These are phyloP conservation scores for Eucalyptus erythrocorys DNA, from an alignment of 345 rosid genomes.

Conservation along the genomic window DNA sequence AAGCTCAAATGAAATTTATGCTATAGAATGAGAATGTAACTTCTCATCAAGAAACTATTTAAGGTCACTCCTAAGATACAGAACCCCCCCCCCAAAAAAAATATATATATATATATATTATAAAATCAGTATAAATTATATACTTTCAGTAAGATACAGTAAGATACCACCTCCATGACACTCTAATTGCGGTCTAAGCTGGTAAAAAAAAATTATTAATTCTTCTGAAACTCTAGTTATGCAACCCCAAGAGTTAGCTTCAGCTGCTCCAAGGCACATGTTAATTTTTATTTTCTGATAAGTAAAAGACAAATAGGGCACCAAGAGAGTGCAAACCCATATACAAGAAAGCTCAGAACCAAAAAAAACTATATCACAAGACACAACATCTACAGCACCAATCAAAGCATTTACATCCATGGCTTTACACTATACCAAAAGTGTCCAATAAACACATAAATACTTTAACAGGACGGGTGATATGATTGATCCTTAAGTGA, in stretches of 20 bases:
- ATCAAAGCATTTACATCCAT: neutral
- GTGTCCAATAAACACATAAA: neutral
- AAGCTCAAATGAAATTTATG: neutral
- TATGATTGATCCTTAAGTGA: neutral
- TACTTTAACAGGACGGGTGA: neutral
- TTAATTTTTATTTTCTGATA: neutral
- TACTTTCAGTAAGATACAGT: neutral
- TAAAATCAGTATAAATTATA: neutral
- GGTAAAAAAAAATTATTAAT: neutral
- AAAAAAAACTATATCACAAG: neutral
- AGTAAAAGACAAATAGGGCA: neutral
- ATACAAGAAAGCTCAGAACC: neutral
- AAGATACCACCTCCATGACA: neutral
- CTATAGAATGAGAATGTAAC: neutral
- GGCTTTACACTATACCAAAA: neutral
- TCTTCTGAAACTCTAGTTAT: neutral
- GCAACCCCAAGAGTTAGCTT: neutral
- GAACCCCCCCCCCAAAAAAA: neutral
- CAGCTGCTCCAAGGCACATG: neutral
- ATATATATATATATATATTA: neutral
- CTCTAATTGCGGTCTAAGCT: neutral
- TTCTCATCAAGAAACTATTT: neutral
- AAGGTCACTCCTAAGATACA: neutral
- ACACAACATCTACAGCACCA: neutral
- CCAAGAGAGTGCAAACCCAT: neutral